phyloP scores from a whole-genome alignment of 148 eudicot genomes.

The Rhododendron ovatum region DNA sequence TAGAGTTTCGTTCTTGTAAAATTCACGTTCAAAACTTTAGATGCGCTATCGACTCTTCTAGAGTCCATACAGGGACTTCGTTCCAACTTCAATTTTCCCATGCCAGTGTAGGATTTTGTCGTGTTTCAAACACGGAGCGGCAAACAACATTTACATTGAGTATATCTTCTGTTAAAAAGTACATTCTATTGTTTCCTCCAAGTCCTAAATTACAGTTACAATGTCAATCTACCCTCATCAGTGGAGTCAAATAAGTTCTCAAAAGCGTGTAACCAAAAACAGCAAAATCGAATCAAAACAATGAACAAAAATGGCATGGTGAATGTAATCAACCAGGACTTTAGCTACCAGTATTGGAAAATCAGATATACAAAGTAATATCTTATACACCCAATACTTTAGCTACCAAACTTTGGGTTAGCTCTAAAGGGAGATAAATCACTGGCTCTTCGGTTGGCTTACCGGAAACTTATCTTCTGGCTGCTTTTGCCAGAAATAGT shows the following conservation, averaged over 20 bases:
- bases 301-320: background rate
- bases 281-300: background rate
- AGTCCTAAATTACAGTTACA: background rate
- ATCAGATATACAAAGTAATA: background rate
- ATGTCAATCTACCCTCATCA: background rate
- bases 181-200: background rate
- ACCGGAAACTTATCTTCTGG: constrained; percentile 76
- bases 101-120: background rate
- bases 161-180: background rate
- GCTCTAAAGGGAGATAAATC: background rate
- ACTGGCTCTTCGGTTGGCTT: constrained; percentile 19
- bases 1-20: too few relatives aligned
- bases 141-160: background rate
- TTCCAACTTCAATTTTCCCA: background rate
- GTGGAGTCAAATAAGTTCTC: background rate
- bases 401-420: background rate
- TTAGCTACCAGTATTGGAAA: background rate
- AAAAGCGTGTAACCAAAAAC: background rate
- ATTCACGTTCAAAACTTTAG: too few relatives aligned
- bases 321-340: background rate
- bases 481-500: constrained; percentile 57
- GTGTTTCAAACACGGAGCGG: too few relatives aligned
- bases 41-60: background rate
- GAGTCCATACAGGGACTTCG: background rate
- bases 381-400: background rate